Evolutionary conservation across 2,329 filamentous ascomycete genomes (phyloP), one percentile per base, ranked within the genome.

Genomic region (Stemphylium beticola): DNA sequence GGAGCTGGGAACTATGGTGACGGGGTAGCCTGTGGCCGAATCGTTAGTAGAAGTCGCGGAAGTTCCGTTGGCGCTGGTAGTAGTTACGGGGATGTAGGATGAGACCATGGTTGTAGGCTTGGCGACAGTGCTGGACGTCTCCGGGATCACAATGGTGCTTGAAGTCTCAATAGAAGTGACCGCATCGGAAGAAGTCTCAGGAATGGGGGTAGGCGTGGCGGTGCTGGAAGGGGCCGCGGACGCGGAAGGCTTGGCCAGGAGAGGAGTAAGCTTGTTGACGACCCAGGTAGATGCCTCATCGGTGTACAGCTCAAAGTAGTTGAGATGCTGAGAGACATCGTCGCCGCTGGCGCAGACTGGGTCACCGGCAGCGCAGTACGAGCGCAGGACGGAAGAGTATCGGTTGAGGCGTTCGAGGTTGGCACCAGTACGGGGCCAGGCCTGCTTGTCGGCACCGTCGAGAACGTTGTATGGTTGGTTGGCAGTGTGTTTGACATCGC

Each of bases 391-490:
- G 8, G 50, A 48, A 5, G 37, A 42, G 38, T 42, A 53, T 31
- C 15, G 22, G 32, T 38, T 53, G 17, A 53, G 24, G 10, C 50
- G 44, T 22, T 53, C 44, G 12, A 53, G 50, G 11, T 49, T 53
- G 14, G 38, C 20, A 4, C 50, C 50, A 11, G 50, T 53, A 49
- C 50, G 50, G 14, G 44, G 44, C 50, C 44, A 53, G 20, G 22
- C 50, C 15, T 48, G 37, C 44, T 53, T 53, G 18, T 49, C 44
- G 14, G 50, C 50, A n/a, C 50, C 50, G 37, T 53, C 44, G 32
- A 53, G 50, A n/a, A 53, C 50, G 12, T 53, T 53, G 44, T 53
- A 53, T 36, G 24, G 14, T 4, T 53, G 50, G 18, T 53, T 53
- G 1, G 50, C 44, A 43, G 50, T 53, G 31, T 53, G 50, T 32